Conservation (phyloP, 805 yeast species). For the Pichia rugopelliculosa region DNA sequence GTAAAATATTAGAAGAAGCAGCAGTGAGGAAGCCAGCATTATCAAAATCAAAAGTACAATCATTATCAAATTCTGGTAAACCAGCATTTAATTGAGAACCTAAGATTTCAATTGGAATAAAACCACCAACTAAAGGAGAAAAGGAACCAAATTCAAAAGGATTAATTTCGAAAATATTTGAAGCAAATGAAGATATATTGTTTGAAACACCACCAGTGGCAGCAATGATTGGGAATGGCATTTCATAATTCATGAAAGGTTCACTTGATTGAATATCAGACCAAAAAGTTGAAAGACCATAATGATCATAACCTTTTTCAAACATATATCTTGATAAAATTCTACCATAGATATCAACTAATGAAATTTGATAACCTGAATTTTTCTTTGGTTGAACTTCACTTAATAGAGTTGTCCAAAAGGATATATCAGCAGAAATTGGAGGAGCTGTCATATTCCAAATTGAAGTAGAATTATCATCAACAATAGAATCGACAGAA, state of each 20-base stretch:
- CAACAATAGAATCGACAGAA: slow-evolving; percentile 48
- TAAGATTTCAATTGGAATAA: slow-evolving; percentile 55
- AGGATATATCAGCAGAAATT: slow-evolving; percentile 46
- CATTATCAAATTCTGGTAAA: slow-evolving; percentile 30
- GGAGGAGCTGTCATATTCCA: slow-evolving; percentile 62
- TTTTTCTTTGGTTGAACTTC: slow-evolving; percentile 41
- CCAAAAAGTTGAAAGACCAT: slow-evolving; percentile 49
- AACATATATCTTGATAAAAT: slow-evolving; percentile 61
- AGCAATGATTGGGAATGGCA: slow-evolving; percentile 64
- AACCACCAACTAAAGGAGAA: slow-evolving; percentile 62
- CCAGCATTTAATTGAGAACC: slow-evolving; percentile 62
- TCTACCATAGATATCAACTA: slow-evolving; percentile 71
- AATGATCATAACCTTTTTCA: slow-evolving; percentile 45
- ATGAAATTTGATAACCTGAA: slow-evolving; percentile 55
- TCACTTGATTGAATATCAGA: slow-evolving; percentile 49
- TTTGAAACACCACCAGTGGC: slow-evolving; percentile 47
- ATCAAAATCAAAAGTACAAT: slow-evolving; percentile 62
- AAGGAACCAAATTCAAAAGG: slow-evolving; percentile 80
- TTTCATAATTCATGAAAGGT: slow-evolving; percentile 47
- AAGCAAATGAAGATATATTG: slow-evolving; percentile 41
- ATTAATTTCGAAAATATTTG: slow-evolving; percentile 51
- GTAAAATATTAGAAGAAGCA: slow-evolving; percentile 65
- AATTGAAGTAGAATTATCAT: slow-evolving; percentile 28
- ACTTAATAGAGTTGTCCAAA: slow-evolving; percentile 38
- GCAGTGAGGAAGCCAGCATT: slow-evolving; percentile 74